phyloP scores from a whole-genome alignment of 1,139 yeast species.

The Kodamaea ohmeri region DNA sequence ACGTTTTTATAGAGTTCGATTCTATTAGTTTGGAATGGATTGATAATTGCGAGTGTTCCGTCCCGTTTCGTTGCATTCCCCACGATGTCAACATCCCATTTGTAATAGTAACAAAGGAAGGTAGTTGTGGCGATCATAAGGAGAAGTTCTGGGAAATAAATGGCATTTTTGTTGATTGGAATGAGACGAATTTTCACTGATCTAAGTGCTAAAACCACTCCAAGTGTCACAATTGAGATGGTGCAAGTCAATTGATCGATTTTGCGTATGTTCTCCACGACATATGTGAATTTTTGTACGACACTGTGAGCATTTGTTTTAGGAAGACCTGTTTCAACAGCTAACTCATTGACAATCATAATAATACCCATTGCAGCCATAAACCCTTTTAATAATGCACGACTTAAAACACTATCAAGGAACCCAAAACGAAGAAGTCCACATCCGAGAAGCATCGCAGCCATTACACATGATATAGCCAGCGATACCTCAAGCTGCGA shows the following conservation, averaged over 20 bases:
- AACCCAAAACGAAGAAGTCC: constrained; percentile 33
- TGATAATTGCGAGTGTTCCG: constrained; percentile 16
- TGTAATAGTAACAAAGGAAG: constrained; percentile 20
- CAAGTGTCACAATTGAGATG: constrained; percentile 23
- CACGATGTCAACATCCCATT: constrained; percentile 32
- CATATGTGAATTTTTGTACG: constrained; percentile 24
- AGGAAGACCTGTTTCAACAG: constrained; percentile 29
- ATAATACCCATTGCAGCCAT: constrained; percentile 37
- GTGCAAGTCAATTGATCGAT: constrained; percentile 23
- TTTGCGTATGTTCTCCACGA: constrained; percentile 14
- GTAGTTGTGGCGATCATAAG: constrained; percentile 34
- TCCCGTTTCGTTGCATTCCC: constrained; percentile 21
- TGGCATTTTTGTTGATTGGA: constrained; percentile 20
- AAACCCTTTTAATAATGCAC: constrained; percentile 34
- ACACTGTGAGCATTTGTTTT: constrained; percentile 24
- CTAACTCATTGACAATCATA: constrained; percentile 33
- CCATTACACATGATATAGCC: constrained; percentile 24
- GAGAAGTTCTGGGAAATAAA: constrained; percentile 33
- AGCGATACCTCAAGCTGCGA: constrained; percentile 27
- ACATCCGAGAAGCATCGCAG: constrained; percentile 27
- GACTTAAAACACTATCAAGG: constrained; percentile 30
- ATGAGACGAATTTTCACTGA: constrained; percentile 20
- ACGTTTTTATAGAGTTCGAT: constrained; percentile 23
- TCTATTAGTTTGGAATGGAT: constrained; percentile 23
- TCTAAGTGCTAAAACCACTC: constrained; percentile 22